These are phyloP conservation scores for Radiomyces spectabilis DNA, from an alignment of 192 early-diverging fungal species.

Conservation along the genomic window DNA sequence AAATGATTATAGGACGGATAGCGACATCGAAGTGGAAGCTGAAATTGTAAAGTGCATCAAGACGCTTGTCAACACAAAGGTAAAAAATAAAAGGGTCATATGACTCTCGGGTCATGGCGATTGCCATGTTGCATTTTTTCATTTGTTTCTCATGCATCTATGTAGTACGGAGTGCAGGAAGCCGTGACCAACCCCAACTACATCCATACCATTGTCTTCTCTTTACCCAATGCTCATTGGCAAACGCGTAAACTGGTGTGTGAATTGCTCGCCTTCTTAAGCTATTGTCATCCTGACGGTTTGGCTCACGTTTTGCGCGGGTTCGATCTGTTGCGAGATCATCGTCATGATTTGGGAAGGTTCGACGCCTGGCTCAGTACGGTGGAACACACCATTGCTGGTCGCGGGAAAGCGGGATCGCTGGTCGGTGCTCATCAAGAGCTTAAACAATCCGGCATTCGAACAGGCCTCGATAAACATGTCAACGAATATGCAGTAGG, in stretches of 20 bases:
- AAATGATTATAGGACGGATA: not conserved
- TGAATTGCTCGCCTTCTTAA: slow-evolving; percentile 69
- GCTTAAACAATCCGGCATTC: slow-evolving; percentile 50
- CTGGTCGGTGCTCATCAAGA: slow-evolving; percentile 65
- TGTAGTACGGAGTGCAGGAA: slow-evolving; percentile 71
- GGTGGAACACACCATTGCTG: slow-evolving; percentile 63
- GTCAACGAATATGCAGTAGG: slow-evolving; percentile 65
- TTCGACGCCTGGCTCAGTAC: slow-evolving; percentile 75
- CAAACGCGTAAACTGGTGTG: slow-evolving; percentile 63
- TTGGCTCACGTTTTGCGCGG: slow-evolving; percentile 66
- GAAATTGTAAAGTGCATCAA: slow-evolving; percentile 78
- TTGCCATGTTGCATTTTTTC: too few species aligned
- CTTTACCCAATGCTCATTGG: slow-evolving; percentile 66
- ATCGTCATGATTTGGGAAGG: slow-evolving; percentile 45
- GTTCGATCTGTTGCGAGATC: slow-evolving; percentile 62
- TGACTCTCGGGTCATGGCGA: too few species aligned
- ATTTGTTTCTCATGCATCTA: too few species aligned
- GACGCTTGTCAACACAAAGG: slow-evolving; percentile 58
- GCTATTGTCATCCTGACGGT: slow-evolving; percentile 64
- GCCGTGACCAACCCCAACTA: slow-evolving; percentile 60
- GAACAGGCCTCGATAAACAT: slow-evolving; percentile 54
- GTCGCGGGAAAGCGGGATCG: slow-evolving; percentile 65
- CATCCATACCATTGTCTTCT: slow-evolving; percentile 62
- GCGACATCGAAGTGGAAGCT: slow-evolving; percentile 42
- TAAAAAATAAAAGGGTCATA: not conserved